These are phyloP conservation scores for Phytophthora boehmeriae DNA, from an alignment of 352 stramenopile genomes.

Conservation along the genomic window DNA sequence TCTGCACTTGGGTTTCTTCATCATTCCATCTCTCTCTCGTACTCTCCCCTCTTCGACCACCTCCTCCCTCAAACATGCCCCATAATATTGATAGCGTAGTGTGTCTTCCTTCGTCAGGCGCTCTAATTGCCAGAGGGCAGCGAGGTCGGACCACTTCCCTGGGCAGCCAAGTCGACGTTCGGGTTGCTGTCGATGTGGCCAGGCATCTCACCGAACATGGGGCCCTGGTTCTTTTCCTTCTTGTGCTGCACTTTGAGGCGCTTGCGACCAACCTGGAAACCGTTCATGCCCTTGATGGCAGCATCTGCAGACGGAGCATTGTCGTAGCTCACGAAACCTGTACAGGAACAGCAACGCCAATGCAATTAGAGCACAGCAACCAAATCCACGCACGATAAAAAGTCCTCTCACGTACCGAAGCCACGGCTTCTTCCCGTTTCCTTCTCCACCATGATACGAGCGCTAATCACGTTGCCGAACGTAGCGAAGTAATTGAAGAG, in stretches of 20 bases:
- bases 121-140: conserved; percentile 47
- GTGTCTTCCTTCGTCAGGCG: conserved; percentile 18
- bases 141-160: conserved; percentile 38
- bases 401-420: conserved; percentile 75
- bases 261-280: conserved; percentile 96
- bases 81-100: conserved; percentile 46
- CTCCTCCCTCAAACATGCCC: conserved; percentile 36
- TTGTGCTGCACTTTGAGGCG: conserved; percentile 97
- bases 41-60: conserved; percentile 23
- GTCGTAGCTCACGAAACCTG: conserved; percentile 97
- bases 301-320: conserved; percentile 89
- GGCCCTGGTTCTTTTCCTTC: conserved; percentile 85
- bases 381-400: not conserved
- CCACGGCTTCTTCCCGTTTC: conserved; percentile 94
- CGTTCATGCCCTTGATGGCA: conserved; percentile 96
- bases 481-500: conserved; percentile 96
- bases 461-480: conserved; percentile 96
- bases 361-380: conserved; percentile 1
- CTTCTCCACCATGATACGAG: conserved; percentile 97
- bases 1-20: conserved; percentile 25
- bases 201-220: conserved; percentile 74
- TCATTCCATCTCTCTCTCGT: conserved; percentile 16
- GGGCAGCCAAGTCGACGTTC: conserved; percentile 45
- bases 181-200: conserved; percentile 56
- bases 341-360: conserved; percentile 1